Percentiles rank a stretch among this genome's conserved stretches.
These are phyloP conservation scores for Dipodascus geniculatus DNA, from an alignment of 805 yeast species.

Conservation along the genomic window DNA sequence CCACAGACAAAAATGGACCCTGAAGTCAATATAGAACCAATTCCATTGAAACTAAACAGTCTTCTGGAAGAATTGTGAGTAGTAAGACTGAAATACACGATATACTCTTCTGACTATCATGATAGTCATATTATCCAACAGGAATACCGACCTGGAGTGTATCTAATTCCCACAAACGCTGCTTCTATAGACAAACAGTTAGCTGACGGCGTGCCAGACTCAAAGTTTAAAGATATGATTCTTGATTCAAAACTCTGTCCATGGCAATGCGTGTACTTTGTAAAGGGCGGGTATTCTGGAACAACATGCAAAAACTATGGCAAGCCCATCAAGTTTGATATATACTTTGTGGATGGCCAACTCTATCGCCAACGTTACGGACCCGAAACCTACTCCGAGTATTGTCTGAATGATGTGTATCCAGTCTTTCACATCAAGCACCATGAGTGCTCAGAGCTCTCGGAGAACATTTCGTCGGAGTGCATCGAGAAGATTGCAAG, in stretches of 20 bases:
- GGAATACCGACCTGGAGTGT: not conserved
- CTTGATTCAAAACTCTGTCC: not conserved
- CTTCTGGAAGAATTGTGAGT: not conserved
- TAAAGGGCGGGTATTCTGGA: not conserved
- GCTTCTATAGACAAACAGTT: not conserved
- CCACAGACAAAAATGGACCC: not conserved
- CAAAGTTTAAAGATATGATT: not conserved
- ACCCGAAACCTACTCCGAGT: not conserved
- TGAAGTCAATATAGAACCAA: not conserved
- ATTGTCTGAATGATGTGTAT: not conserved
- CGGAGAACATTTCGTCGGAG: not conserved
- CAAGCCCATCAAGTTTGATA: not conserved
- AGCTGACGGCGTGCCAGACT: not conserved
- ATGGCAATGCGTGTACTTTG: not conserved
- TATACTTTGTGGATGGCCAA: not conserved
- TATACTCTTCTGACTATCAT: not conserved
- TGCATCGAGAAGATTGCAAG: not conserved
- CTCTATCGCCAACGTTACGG: not conserved
- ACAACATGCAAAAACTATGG: not conserved
- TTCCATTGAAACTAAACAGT: not conserved
- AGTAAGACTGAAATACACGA: not conserved
- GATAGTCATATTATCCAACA: not conserved
- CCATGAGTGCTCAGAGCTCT: not conserved
- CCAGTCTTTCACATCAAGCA: not conserved
- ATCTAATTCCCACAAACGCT: not conserved